A percentile compares a stretch with the other conserved stretches of the same genome.
phyloP scores from a whole-genome alignment of 805 yeast species.

The Yarrowia keelungensis region DNA sequence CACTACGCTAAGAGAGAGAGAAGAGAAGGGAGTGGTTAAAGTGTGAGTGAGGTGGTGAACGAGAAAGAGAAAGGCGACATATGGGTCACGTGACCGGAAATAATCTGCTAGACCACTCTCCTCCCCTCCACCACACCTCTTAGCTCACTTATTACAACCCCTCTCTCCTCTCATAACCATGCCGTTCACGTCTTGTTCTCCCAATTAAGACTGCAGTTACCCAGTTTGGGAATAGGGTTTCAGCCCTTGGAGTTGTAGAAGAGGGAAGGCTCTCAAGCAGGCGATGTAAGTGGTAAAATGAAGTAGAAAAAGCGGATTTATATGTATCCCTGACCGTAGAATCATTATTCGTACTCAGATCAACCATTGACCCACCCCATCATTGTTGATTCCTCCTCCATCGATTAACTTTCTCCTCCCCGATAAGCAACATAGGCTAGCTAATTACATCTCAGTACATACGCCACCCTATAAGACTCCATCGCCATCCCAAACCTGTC shows the following conservation, averaged over 20 bases:
- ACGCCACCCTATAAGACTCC: conserved; percentile 11
- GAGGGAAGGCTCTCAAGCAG: no score
- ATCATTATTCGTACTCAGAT: no score
- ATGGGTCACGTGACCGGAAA: neutral
- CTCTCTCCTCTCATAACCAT: neutral
- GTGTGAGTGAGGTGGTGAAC: neutral
- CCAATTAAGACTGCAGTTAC: conserved; percentile 33
- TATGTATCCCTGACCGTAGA: no score
- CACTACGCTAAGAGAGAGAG: conserved; percentile 1
- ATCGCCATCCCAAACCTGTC: no score
- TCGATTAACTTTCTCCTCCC: conserved; percentile 3
- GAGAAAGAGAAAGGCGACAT: neutral
- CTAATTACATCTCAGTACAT: neutral
- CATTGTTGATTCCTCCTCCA: neutral
- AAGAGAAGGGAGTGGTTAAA: neutral
- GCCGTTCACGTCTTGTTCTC: conserved; percentile 9
- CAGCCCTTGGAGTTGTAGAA: conserved; percentile 5
- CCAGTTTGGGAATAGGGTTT: conserved; percentile 27
- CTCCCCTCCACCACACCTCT: no score
- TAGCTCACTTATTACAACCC: neutral
- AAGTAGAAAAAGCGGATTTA: no score
- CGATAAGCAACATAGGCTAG: conserved; percentile 32
- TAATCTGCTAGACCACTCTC: no score
- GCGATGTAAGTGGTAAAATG: no score
- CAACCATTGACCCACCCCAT: neutral